Conservation (phyloP, 2,329 filamentous ascomycete genomes). For the Cytospora schulzeri region DNA sequence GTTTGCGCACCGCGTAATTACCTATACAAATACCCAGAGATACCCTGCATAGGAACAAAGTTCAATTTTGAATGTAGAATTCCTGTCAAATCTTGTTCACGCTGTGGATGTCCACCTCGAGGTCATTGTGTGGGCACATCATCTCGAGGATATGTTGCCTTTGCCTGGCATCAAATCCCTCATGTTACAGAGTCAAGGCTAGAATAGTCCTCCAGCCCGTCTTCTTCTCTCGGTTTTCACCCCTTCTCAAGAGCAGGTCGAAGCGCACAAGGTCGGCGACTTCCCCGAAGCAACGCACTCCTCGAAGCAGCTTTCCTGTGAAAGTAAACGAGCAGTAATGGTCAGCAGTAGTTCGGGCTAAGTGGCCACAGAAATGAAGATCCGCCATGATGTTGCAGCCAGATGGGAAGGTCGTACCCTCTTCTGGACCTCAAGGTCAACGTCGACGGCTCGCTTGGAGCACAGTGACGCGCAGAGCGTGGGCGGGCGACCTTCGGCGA, state of each 20-base stretch:
- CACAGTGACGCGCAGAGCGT: too few species aligned
- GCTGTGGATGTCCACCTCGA: not conserved
- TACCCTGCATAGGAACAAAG: constrained; percentile 18
- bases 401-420: too few species aligned
- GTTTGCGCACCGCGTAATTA: not conserved
- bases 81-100: constrained; percentile 27
- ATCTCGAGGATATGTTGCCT: not conserved
- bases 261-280: not conserved
- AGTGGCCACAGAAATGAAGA: too few species aligned
- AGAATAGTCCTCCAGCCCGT: not conserved
- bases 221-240: not conserved
- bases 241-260: not conserved
- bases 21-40: constrained; percentile 6
- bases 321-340: not conserved
- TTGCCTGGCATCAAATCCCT: not conserved
- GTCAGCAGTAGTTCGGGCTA: not conserved
- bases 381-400: too few species aligned
- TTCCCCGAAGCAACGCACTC: not conserved
- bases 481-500: too few species aligned
- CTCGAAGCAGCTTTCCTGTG: not conserved
- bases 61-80: not conserved
- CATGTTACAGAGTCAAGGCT: not conserved
- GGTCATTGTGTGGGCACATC: not conserved
- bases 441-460: too few species aligned
- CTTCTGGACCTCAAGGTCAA: too few species aligned